Evolutionary conservation across 768 basidiomycete species (phyloP), one percentile per base, ranked within the genome.

Genomic region (Collybia sordida): DNA sequence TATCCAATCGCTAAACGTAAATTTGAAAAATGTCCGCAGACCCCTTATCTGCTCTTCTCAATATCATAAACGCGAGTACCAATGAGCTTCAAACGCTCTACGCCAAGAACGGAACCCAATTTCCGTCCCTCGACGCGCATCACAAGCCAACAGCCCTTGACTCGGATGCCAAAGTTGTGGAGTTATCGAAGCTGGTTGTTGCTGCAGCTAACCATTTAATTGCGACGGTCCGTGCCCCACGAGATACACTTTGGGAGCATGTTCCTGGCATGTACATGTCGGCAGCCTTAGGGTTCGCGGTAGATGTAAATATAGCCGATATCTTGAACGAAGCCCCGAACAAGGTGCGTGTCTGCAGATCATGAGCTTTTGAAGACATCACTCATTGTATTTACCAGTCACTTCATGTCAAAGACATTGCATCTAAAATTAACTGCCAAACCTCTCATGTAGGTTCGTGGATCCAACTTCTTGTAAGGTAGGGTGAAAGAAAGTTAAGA

Each of bases 341-440:
- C 2, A 27, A 53, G 28, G 52, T 54, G 15, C 18, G 50, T 25
- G 28, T 47, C 34, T 24, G 11, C 34, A 8, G 4, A 27, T n/a
- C 40, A 61, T 47, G 27, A 59, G n/a, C n/a, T n/a, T n/a, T n/a
- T n/a, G n/a, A n/a, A n/a, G n/a, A n/a, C 56, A 31, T n/a, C n/a
- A 21, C 21, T 25, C 18, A 53, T 35, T 31, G 19, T n/a, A 31
- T 27, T 23, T 23, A 23, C 7, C 41, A 67, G 63, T 70, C 69
- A 5, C 56, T 69, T 17, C 67, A 73, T 35, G 64, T 65, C 5
- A 59, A 64, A n/a, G 65, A 70, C 12, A 71, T 73, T 15, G 64
- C 70, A 3, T 58, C 62, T 12, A 45, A 53, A n/a, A 64, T 52
- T 39, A 54, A 54, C 6, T 49, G 67, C 27, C 60, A 71, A 42